Evolutionary conservation across 306 rosid species (phyloP).

Genomic region (Oemleria cerasiformis): DNA sequence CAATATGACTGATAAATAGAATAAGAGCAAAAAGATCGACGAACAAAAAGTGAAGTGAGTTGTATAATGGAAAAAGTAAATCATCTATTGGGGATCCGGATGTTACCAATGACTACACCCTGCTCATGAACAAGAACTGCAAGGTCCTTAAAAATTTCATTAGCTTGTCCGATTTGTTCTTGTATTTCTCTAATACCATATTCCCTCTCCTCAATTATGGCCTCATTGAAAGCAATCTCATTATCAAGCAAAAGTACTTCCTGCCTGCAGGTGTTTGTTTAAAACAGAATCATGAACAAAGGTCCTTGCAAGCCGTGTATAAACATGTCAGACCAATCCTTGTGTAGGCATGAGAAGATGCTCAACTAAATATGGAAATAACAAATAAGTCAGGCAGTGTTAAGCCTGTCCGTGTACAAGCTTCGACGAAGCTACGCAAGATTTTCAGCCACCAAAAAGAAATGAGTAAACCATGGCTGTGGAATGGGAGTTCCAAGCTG

Average conservation of each 20-base stretch:
- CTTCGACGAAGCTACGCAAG: conserved; percentile 5
- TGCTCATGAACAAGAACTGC: conserved; percentile 88
- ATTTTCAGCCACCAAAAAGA: not conserved
- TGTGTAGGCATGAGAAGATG: not conserved
- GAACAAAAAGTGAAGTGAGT: conserved; percentile 7
- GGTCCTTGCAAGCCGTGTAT: not conserved
- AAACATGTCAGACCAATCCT: not conserved
- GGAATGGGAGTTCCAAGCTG: conserved; percentile 4
- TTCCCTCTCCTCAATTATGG: conserved; percentile 84
- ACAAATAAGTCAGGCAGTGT: not conserved
- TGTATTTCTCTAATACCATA: conserved; percentile 68
- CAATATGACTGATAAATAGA: conserved; percentile 8
- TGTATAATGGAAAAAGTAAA: conserved; percentile 16
- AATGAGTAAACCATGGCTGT: not conserved
- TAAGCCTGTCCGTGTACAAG: conserved; percentile 7
- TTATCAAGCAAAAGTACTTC: conserved; percentile 55
- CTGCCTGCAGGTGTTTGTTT: conserved; percentile 51
- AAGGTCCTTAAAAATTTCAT: conserved; percentile 76
- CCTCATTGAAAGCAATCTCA: conserved; percentile 73
- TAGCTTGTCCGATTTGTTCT: conserved; percentile 70
- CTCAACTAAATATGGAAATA: not conserved
- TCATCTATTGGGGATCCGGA: conserved; percentile 3
- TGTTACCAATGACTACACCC: conserved; percentile 69
- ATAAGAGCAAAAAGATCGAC: conserved; percentile 6
- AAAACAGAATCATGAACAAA: conserved; percentile 21